These are phyloP conservation scores for Exophiala sideris DNA, from an alignment of 2,329 filamentous ascomycete genomes.

Conservation along the genomic window DNA sequence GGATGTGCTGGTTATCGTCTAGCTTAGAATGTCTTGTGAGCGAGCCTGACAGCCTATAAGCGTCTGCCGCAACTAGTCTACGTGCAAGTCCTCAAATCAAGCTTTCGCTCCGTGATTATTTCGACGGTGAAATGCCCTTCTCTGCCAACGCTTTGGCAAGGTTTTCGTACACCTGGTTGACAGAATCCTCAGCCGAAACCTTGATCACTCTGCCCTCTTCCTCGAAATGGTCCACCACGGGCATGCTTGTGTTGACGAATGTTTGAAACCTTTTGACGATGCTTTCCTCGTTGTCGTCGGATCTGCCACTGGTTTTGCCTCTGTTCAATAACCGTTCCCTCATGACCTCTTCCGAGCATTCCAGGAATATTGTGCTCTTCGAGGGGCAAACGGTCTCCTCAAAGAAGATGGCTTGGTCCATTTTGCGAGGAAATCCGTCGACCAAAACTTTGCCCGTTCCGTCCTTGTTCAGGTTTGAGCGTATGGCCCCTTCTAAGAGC, in stretches of 20 bases:
- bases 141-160: constrained; percentile 49
- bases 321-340: constrained; percentile 77
- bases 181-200: constrained; percentile 66
- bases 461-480: constrained; percentile 57
- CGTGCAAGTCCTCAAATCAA: background rate
- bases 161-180: constrained; percentile 62
- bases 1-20: background rate
- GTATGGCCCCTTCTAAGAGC: constrained; percentile 91
- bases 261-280: constrained; percentile 95
- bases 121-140: constrained; percentile 35
- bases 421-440: constrained; percentile 87
- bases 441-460: constrained; percentile 69
- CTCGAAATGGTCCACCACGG: constrained; percentile 83
- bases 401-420: constrained; percentile 94
- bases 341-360: constrained; percentile 89
- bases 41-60: too few species aligned
- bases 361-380: constrained; percentile 86
- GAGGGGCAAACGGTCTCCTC: constrained; percentile 83
- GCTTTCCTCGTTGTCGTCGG: constrained; percentile 91
- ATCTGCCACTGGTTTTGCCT: constrained; percentile 85
- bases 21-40: too few species aligned
- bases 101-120: constrained; percentile 4
- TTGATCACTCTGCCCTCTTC: constrained; percentile 74
- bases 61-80: too few species aligned
- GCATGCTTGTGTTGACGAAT: constrained; percentile 96